Percentiles rank a stretch among this genome's conserved stretches.
Conservation (phyloP, 345 rosid species). For the Cochlearia excelsa region DNA sequence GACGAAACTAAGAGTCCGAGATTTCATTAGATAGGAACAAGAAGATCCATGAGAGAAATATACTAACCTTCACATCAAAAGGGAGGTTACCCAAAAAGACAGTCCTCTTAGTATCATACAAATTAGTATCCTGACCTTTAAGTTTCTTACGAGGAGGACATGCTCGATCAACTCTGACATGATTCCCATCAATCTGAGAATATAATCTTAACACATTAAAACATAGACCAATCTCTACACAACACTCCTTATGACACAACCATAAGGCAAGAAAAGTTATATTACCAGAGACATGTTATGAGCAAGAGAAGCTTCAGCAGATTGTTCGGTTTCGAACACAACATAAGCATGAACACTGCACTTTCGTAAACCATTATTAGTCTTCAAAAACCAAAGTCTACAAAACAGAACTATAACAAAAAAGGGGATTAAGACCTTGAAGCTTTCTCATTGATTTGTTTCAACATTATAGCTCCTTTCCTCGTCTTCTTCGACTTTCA, state of each 20-base stretch:
- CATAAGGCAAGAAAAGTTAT: neutral
- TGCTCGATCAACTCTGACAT: conserved; percentile 87
- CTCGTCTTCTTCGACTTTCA: conserved; percentile 73
- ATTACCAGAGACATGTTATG: conserved; percentile 91
- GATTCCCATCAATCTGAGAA: conserved; percentile 71
- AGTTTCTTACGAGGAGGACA: conserved; percentile 90
- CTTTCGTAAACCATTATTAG: conserved; percentile 19
- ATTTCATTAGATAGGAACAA: neutral
- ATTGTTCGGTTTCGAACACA: conserved; percentile 76
- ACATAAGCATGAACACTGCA: conserved; percentile 92
- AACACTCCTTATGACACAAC: conserved; percentile 6
- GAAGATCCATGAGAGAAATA: neutral
- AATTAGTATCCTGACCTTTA: conserved; percentile 50
- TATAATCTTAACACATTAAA: conserved; percentile 21
- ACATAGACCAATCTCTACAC: conserved; percentile 1
- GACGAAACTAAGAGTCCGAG: neutral
- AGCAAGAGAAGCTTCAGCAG: conserved; percentile 75
- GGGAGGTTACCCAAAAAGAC: conserved; percentile 90
- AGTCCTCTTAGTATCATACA: conserved; percentile 78
- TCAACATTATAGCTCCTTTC: conserved; percentile 72
- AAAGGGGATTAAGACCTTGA: conserved; percentile 53
- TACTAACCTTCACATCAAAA: conserved; percentile 78
- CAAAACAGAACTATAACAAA: neutral
- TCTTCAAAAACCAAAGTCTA: neutral
- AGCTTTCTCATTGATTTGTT: conserved; percentile 71